phyloP scores from a whole-genome alignment of 495 filamentous ascomycete genomes.

The Penicillium desertorum region DNA sequence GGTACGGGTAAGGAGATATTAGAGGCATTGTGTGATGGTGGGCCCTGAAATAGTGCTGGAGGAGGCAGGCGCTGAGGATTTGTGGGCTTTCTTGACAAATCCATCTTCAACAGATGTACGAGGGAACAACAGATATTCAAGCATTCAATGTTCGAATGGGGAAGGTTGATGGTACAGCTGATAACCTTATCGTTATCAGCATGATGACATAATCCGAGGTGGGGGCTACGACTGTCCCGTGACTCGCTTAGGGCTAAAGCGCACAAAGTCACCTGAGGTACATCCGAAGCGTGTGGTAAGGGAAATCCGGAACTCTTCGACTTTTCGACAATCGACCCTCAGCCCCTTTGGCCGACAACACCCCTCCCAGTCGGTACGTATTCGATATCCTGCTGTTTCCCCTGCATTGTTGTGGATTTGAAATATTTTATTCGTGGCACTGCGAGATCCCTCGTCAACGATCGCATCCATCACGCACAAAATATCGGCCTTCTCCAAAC shows the following conservation, averaged over 20 bases:
- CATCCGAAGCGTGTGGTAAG: constrained; percentile 34
- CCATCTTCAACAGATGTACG: constrained; percentile 17
- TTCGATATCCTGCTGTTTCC: constrained; percentile 14
- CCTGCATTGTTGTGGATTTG: constrained; percentile 11
- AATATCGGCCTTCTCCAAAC: constrained; percentile 17
- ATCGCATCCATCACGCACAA: constrained; percentile 26
- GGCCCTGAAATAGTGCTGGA: constrained; percentile 75
- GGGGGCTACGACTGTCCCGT: constrained; percentile 29
- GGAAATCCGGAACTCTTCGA: constrained; percentile 44
- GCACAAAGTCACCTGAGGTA: constrained; percentile 32
- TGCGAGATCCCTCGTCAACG: constrained; percentile 10
- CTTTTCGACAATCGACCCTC: constrained; percentile 48
- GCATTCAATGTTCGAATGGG: not conserved
- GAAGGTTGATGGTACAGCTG: constrained; percentile 6
- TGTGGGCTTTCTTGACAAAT: constrained; percentile 29
- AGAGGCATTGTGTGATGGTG: constrained; percentile 75
- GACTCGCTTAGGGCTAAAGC: constrained; percentile 46
- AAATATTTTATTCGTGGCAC: constrained; percentile 16
- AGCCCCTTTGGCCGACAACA: constrained; percentile 42
- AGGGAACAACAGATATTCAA: not conserved
- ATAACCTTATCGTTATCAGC: constrained; percentile 25
- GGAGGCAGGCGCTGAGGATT: constrained; percentile 65
- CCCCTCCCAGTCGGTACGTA: constrained; percentile 50
- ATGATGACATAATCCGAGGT: constrained; percentile 14
- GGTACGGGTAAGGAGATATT: constrained; percentile 63